Conservation (phyloP, 208 protist species). For the Lotmaria passim region DNA sequence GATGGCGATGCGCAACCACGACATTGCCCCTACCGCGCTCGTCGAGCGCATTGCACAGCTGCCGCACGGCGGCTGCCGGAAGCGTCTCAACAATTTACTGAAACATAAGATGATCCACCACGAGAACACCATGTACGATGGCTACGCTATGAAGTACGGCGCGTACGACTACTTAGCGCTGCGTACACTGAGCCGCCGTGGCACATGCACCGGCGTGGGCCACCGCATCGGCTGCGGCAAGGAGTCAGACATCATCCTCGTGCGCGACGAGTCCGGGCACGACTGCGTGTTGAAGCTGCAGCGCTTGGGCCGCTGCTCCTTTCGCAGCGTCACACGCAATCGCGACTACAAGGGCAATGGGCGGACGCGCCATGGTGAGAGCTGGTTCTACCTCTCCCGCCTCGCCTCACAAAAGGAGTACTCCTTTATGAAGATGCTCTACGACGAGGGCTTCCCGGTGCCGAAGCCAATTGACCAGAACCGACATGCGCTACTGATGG, state of each 20-base stretch:
- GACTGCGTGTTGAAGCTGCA: constrained; percentile 95
- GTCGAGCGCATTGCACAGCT: constrained; percentile 96
- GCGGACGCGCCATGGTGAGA: constrained; percentile 85
- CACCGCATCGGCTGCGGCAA: constrained; percentile 99
- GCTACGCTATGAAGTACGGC: constrained; percentile 98
- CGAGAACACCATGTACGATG: constrained; percentile 96
- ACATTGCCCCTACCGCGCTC: constrained; percentile 95
- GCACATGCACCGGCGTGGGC: constrained; percentile 89
- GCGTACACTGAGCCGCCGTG: constrained; percentile 94
- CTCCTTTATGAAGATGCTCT: constrained; percentile 98
- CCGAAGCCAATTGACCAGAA: constrained; percentile 98
- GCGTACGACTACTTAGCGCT: constrained; percentile 99
- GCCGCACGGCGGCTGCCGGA: constrained; percentile 92
- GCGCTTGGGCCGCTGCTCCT: constrained; percentile 98
- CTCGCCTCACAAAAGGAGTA: constrained; percentile 98
- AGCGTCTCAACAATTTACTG: constrained; percentile 88
- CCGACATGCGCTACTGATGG: constrained; percentile 98
- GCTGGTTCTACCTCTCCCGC: constrained; percentile 99
- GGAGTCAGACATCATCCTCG: constrained; percentile 98
- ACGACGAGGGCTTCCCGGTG: constrained; percentile 96
- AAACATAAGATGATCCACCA: constrained; percentile 96
- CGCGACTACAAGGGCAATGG: constrained; percentile 96
- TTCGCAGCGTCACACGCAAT: constrained; percentile 96
- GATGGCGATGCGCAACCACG: constrained; percentile 99
- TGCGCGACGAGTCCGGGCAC: constrained; percentile 78